Base-by-base conservation (phyloP, 306 rosid genomes). In the Ammopiptanthus mongolicus region DNA sequence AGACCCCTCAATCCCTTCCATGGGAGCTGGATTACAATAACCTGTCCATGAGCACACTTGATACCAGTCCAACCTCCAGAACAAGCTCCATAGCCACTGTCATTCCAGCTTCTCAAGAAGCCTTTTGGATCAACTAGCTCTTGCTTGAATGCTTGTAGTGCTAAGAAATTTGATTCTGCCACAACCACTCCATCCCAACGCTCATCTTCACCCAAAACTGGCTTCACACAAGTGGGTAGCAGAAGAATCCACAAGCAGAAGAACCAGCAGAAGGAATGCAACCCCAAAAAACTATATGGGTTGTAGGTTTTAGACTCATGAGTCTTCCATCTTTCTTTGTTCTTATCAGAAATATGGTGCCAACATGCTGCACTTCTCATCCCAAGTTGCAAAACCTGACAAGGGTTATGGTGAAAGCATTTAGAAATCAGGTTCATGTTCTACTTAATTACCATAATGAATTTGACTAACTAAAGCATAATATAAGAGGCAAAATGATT, bases 11-110 rank as follows among this genome's bases (percentile, higher is more conserved):
- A 71, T 29, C 91, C 91, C 75, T 83, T 89, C 95, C 95, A 91
- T 3, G 95, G 97, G 73, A 91, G 92, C 84, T 91, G 89, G 18
- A 91, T 81, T 2, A 87, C 97, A 78, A 91, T 91, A 12, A 91
- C 97, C 41, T 89, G 91, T 62, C 97, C 97, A 78, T 86, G 84
- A 14, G 95, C 95, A 79, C 97, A 91, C 83, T 91, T 91, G 62
- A 91, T 89, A 23, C 97, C 97, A 41, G 57, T 76, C 97, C 95
- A 91, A 6, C 86, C 86, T 33, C 97, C 95, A 0, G 95, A 89
- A 59, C 97, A 89, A 41, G 97, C 95, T 28, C 92, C 97, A 41
- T 73, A 86, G 28, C 92, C 91, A 22, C 88, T 86, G 52, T 87
- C 97, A 44, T 91, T 91, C 97, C 95, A 91, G 86, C 95, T 89